phyloP scores from a whole-genome alignment of 768 basidiomycete genomes.

The Filobasidium floriforme region DNA sequence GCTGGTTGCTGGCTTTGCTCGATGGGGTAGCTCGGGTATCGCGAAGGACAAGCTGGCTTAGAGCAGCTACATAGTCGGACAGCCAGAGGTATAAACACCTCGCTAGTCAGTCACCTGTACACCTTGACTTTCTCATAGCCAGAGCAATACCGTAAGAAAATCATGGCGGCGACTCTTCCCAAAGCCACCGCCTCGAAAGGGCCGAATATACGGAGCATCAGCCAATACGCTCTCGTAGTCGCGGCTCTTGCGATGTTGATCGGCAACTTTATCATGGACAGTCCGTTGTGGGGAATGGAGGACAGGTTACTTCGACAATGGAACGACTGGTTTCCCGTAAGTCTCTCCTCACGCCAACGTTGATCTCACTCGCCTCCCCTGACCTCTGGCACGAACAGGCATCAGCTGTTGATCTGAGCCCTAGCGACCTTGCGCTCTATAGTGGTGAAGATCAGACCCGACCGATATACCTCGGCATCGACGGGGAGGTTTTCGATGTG shows the following conservation, averaged over 20 bases:
- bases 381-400: constrained; percentile 5
- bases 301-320: constrained; percentile 55
- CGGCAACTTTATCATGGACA: constrained; percentile 80
- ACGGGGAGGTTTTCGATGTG: constrained; percentile 89
- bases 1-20: no score
- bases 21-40: no score
- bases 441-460: constrained; percentile 61
- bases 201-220: no score
- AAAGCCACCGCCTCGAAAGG: no score
- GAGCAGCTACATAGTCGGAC: no score
- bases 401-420: constrained; percentile 54
- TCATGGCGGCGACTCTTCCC: no score
- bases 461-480: constrained; percentile 83
- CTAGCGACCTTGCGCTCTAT: constrained; percentile 57
- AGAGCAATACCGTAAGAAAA: no score
- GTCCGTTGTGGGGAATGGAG: constrained; percentile 76
- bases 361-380: background rate
- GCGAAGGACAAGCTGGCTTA: no score
- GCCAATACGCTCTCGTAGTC: no score
- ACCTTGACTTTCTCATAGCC: no score
- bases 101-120: no score
- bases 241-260: background rate
- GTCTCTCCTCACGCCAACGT: background rate
- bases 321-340: constrained; percentile 10
- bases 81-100: no score